Conservation (phyloP, 768 basidiomycete species). For the Lepiota venenata region DNA sequence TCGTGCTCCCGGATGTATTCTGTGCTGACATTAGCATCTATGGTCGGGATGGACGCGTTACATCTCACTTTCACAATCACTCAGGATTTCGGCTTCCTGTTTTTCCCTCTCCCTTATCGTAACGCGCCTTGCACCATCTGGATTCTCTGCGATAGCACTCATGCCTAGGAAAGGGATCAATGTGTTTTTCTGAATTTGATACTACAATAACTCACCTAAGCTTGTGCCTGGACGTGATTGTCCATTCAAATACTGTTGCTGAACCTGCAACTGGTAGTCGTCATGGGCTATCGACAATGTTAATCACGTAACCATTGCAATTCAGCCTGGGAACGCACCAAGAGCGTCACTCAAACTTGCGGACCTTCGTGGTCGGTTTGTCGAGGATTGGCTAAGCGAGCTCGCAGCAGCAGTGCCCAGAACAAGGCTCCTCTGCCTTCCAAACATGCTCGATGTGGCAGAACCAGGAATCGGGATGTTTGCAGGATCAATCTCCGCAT, state of each 20-base stretch:
- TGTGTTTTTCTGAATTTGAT: neutral
- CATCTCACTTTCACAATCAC: slow-evolving; percentile 41
- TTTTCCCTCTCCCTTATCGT: slow-evolving; percentile 35
- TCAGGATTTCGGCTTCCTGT: slow-evolving; percentile 39
- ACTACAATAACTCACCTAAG: slow-evolving; percentile 21
- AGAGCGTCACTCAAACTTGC: slow-evolving; percentile 72
- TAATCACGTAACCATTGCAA: slow-evolving; percentile 1
- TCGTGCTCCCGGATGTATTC: slow-evolving; percentile 37
- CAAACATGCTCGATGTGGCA: slow-evolving; percentile 17
- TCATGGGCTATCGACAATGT: slow-evolving; percentile 27
- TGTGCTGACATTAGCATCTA: slow-evolving; percentile 15
- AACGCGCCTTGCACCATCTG: slow-evolving; percentile 32
- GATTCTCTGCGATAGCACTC: slow-evolving; percentile 25
- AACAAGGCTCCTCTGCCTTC: slow-evolving; percentile 19
- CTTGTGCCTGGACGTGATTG: slow-evolving; percentile 34
- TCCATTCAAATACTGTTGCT: slow-evolving; percentile 29
- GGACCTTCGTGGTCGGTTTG: slow-evolving; percentile 65
- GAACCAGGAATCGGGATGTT: slow-evolving; percentile 21
- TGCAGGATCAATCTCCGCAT: slow-evolving; percentile 27
- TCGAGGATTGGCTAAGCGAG: slow-evolving; percentile 36
- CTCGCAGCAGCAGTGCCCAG: slow-evolving; percentile 21
- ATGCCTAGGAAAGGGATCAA: slow-evolving; percentile 14
- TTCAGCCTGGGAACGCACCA: slow-evolving; percentile 24
- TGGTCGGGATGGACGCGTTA: neutral
- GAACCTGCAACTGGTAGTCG: slow-evolving; percentile 35